Base-by-base conservation (phyloP, 1,139 yeast species). In the Taphrina deformans region DNA sequence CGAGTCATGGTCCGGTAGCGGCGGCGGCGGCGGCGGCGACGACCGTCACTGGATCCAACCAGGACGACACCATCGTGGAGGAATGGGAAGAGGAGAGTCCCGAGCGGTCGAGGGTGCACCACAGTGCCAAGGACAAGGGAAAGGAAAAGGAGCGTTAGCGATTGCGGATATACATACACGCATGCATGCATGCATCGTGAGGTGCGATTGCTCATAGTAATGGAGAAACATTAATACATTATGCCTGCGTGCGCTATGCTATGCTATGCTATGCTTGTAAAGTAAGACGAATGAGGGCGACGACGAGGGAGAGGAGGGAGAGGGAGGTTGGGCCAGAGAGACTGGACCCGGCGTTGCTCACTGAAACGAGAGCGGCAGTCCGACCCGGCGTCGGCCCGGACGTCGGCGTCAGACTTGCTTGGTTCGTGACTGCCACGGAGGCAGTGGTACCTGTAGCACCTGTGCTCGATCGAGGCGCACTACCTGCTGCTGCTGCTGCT, bases 121-220 rank as follows among this genome's bases (percentile, higher is more conserved):
- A n/a, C n/a, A n/a, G n/a, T n/a, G n/a, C n/a, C n/a, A n/a, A n/a
- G n/a, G n/a, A n/a, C 2, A 38, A 44, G 21, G 48, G 48, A 21
- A 44, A 44, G 48, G 48, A 12, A 38, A 38, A 38, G 41, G 41
- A 38, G 41, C 41, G 41, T 38, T n/a, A 38, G 41, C 41, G 41
- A 38, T 14, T 38, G 41, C 41, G 2, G 18, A n/a, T n/a, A n/a
- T n/a, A n/a, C n/a, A n/a, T n/a, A n/a, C n/a, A n/a, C n/a, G n/a
- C n/a, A n/a, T n/a, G n/a, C n/a, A n/a, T n/a, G n/a, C n/a, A n/a
- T n/a, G n/a, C n/a, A n/a, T n/a, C n/a, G n/a, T n/a, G n/a, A n/a
- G n/a, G n/a, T n/a, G n/a, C n/a, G n/a, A n/a, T n/a, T n/a, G n/a
- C n/a, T n/a, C n/a, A n/a, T n/a, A n/a, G n/a, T n/a, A n/a, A n/a